Percentiles rank a stretch among this genome's conserved stretches.
Evolutionary conservation across 306 rosid species (phyloP).

Genomic region (Gillenia trifoliata): DNA sequence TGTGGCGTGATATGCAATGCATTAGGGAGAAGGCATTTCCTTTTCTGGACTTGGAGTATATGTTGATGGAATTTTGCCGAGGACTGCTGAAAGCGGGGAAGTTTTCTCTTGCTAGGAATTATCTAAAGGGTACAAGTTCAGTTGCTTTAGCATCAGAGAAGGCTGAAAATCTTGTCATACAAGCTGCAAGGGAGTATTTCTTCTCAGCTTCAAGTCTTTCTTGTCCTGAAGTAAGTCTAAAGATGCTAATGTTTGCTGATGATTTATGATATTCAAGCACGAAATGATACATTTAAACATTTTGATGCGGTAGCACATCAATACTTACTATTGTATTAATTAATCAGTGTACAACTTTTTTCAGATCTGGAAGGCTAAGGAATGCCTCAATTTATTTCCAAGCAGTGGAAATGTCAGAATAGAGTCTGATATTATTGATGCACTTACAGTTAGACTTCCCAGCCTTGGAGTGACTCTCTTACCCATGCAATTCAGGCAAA

Average conservation of each 20-base stretch:
- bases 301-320: background rate
- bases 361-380: conserved; percentile 97
- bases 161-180: conserved; percentile 96
- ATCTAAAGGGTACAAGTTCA: conserved; percentile 92
- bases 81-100: conserved; percentile 97
- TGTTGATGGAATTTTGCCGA: conserved; percentile 86
- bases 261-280: conserved; percentile 1
- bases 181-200: conserved; percentile 94
- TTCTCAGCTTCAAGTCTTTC: conserved; percentile 95
- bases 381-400: conserved; percentile 78
- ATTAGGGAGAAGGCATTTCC: conserved; percentile 87
- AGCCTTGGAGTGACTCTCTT: conserved; percentile 90
- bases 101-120: conserved; percentile 93
- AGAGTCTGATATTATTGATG: conserved; percentile 85
- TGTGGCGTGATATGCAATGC: conserved; percentile 97
- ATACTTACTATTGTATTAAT: background rate
- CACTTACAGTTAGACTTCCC: conserved; percentile 79
- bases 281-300: background rate
- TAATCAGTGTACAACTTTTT: conserved; percentile 30
- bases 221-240: conserved; percentile 84
- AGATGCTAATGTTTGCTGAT: conserved; percentile 2
- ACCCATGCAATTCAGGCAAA: conserved; percentile 94
- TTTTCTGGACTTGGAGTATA: conserved; percentile 81
- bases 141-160: conserved; percentile 82
- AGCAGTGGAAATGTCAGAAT: conserved; percentile 62